phyloP scores from a whole-genome alignment of 257 asterid species.

The Lithospermum erythrorhizon region DNA sequence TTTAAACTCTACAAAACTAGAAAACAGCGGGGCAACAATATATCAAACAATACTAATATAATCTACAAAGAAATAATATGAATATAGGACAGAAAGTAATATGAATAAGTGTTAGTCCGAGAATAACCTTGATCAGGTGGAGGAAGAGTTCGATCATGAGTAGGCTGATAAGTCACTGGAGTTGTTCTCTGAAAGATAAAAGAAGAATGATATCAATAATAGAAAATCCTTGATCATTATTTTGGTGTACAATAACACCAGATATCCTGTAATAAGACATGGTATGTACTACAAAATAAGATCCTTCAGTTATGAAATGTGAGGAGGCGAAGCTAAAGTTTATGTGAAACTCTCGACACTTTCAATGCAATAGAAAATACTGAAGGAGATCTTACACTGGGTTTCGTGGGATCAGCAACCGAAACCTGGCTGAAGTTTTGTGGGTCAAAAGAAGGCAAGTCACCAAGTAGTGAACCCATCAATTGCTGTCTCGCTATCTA shows the following conservation, averaged over 20 bases:
- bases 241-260: not conserved
- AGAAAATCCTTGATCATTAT: not conserved
- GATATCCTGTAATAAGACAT: no score
- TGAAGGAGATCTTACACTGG: constrained; percentile 17
- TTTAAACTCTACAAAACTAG: no score
- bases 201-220: constrained; percentile 6
- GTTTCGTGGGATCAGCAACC: constrained; percentile 31
- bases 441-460: constrained; percentile 35
- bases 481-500: not conserved
- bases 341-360: not conserved
- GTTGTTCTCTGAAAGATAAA: constrained; percentile 22
- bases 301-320: not conserved
- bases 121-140: constrained; percentile 39
- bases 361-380: not conserved
- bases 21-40: no score
- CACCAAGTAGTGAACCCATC: constrained; percentile 27
- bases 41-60: no score
- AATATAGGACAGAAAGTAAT: not conserved
- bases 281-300: no score
- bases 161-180: constrained; percentile 30
- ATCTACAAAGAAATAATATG: no score
- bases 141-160: constrained; percentile 33
- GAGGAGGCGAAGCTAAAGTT: not conserved
- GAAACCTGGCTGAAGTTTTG: constrained; percentile 34
- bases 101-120: not conserved